Base-by-base conservation (phyloP, 1,139 yeast genomes). In the Waltiozyma sp. region DNA sequence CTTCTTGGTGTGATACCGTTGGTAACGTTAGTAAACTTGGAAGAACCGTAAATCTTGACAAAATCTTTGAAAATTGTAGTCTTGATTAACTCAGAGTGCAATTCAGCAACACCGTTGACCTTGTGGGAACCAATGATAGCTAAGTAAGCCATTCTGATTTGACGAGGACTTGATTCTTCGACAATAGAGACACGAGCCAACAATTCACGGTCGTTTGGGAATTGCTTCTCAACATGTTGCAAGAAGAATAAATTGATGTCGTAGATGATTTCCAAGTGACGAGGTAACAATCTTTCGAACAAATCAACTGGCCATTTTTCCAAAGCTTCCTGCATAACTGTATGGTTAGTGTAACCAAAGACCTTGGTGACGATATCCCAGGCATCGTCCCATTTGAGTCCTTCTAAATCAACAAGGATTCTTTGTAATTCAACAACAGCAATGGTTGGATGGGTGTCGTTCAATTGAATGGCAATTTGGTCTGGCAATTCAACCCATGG, bases 1-100 rank as follows among this genome's bases (percentile, higher is more conserved):
- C 96, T 80, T 70, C 97, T 79, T 54, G 96, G 96, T 5, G 96
- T 89, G 57, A 88, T 79, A 66, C 96, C 96, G 62, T 89, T 89
- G 43, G 97, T 88, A 47, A 88, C 96, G 58, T 88, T 88, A 47
- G 86, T 84, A 63, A 88, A 88, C 64, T 84, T 85, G 50, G 84
- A 86, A 31, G 72, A 60, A 38, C 96, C 96, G 54, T 76, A 87
- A 39, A 88, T 73, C 49, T 72, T 73, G 47, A 88, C 96, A 61
- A 88, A 88, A 64, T 88, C 96, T 62, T 81, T 82, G 68, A 88
- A 88, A 56, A 88, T 85, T 7, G 96, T 87, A 37, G 94, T 84
- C 61, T 76, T 82, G 60, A 88, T 85, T 60, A 88, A 74, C 61
- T 88, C 95, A 28, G 95, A 86, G 66, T 88, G 97, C 55, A 88